Evolutionary conservation across 2,329 filamentous ascomycete species (phyloP), one percentile per base, ranked within the genome.

Genomic region (Trichoderma aggressivum): DNA sequence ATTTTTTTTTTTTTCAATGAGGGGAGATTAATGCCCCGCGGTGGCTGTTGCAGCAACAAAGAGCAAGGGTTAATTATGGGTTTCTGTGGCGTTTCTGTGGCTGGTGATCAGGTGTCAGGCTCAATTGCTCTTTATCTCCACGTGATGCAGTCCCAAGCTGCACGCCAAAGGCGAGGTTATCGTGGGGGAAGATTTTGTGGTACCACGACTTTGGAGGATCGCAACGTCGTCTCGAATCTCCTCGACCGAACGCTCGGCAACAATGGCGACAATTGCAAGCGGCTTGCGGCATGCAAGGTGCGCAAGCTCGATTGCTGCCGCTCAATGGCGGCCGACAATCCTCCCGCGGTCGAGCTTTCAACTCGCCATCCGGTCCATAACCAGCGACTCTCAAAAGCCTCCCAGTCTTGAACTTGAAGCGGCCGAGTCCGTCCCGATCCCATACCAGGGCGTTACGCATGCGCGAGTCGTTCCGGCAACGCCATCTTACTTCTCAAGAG

Each of bases 401-500:
- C 59, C 47, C 64, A 72, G 59, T 56, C 60, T 63, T 58, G 72
- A 69, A 30, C 24, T 72, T 67, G 72, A 75, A 11, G 68, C 75
- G 16, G 63, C 74, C 16, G 75, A 81, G 32, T 60, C 76, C 21
- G 72, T 78, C 30, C 72, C 75, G 16, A 74, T 78, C 0, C 79
- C 81, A 1, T 78, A 81, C n/a, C 72, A 78, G 12, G 78, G 77
- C 56, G 74, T 82, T 32, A 74, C 77, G 30, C 86, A 89, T 74
- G 90, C 92, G 67, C 93, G 96, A 74, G 85, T 97, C 26, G 84
- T 98, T 43, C 96, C 96, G 24, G 87, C 87, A 30, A 97, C 94
- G 43, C 91, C 93, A 3, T 96, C 95, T n/a, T 99, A 99, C 83
- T 99, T 98, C 84, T 94, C 94, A 66, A 91, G 91, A 66, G 91